A percentile compares a stretch with the other conserved stretches of the same genome.
These are phyloP conservation scores for Annona cherimola DNA, from an alignment of 164 flowering plant species.

Conservation along the genomic window DNA sequence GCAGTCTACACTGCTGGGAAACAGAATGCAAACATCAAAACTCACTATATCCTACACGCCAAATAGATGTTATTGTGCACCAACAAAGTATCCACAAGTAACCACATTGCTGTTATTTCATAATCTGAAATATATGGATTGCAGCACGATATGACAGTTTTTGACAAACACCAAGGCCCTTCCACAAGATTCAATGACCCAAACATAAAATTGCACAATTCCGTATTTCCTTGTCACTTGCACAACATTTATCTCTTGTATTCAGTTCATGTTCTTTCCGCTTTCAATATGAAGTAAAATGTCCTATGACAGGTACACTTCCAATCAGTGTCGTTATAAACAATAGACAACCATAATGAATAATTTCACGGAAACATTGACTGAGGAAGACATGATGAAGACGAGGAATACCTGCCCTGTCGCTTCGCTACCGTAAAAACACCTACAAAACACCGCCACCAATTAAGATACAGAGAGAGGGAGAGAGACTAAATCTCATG, in stretches of 20 bases:
- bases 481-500: neutral
- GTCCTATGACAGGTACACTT: too few relatives aligned
- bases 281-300: too few relatives aligned
- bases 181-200: neutral
- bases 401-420: slow-evolving; percentile 52
- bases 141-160: neutral
- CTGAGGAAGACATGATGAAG: too few relatives aligned
- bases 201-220: too few relatives aligned
- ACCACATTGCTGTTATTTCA: neutral
- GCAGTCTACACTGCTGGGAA: neutral
- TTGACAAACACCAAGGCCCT: neutral
- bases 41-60: neutral
- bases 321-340: too few relatives aligned
- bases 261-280: too few relatives aligned
- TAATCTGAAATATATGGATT: neutral
- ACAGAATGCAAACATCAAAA: neutral
- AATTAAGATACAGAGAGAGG: neutral
- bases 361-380: too few relatives aligned
- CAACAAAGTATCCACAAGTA: neutral
- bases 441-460: slow-evolving; percentile 37
- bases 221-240: too few relatives aligned
- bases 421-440: slow-evolving; percentile 53
- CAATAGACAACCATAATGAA: too few relatives aligned
- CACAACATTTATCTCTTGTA: too few relatives aligned
- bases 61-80: neutral